Conservation (phyloP, 108 stramenopile species). For the Discostella stelligeroides region DNA sequence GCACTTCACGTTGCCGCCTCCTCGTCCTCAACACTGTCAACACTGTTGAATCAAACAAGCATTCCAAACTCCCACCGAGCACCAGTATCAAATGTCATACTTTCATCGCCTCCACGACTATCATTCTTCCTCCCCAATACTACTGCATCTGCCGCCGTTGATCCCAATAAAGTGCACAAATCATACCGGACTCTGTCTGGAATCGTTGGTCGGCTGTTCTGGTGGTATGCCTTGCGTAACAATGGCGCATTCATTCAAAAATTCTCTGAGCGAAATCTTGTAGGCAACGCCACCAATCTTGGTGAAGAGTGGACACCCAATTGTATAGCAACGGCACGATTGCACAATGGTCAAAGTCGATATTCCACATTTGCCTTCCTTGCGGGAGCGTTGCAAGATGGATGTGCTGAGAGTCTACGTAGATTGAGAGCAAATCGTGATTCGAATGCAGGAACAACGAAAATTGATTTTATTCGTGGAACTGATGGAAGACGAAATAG, state of each 20-base stretch:
- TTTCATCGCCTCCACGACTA: conserved; percentile 56
- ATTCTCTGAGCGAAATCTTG: conserved; percentile 62
- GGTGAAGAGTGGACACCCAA: conserved; percentile 57
- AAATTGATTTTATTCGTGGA: conserved; percentile 58
- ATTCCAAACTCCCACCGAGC: conserved; percentile 25
- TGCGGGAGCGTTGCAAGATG: conserved; percentile 64
- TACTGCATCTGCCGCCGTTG: conserved; percentile 6
- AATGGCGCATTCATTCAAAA: conserved; percentile 54
- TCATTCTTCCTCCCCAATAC: conserved; percentile 48
- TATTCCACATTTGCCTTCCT: conserved; percentile 72
- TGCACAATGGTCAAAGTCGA: conserved; percentile 32
- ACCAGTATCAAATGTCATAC: conserved; percentile 42
- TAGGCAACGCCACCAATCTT: conserved; percentile 50
- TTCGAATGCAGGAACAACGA: not conserved
- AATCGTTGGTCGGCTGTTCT: conserved; percentile 53
- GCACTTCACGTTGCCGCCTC: conserved; percentile 52
- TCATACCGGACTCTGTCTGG: conserved; percentile 59
- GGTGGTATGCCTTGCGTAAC: conserved; percentile 63
- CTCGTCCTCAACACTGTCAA: conserved; percentile 20
- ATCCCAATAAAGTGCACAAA: conserved; percentile 47
- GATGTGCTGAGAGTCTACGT: conserved; percentile 48
- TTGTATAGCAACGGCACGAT: conserved; percentile 42
- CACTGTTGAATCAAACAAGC: no score
- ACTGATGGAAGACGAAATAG: conserved; percentile 45
- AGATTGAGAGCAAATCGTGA: conserved; percentile 23